Base-by-base conservation (phyloP, 164 flowering plant genomes). In the Tetrastigma voinierianum region DNA sequence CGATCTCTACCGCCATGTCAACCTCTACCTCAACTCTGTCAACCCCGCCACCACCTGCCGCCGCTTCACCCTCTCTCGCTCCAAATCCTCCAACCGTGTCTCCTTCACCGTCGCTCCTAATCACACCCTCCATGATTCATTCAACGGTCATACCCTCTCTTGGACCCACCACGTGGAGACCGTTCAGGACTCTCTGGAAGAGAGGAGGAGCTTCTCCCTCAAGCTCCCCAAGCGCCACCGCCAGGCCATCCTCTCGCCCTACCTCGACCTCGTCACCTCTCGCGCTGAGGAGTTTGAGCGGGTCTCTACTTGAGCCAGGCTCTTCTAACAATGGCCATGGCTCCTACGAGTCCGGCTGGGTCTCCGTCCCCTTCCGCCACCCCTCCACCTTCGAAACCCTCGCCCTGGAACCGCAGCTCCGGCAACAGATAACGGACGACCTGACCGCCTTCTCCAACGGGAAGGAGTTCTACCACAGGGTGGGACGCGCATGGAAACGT, bases 401-500 rank as follows among this genome's bases (percentile, higher is more conserved):
- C 2, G 93, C 90, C 0, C 78, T 88, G 2, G 90, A 86, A 21
- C 85, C 86, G 0, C 59, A 75, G 12, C 55, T n/a, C 54, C 84
- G 83, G 78, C 72, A 69, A 9, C 78, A 85, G 70, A 84, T 89
- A 52, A 83, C 81, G 88, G 80, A 74, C 0, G 97, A 89, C 74
- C 80, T 91, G 4, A 45, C 21, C 2, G 88, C 82, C 18, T 91
- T 91, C 58, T 83, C 87, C 0, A 76, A 77, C 13, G 93, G 90
- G 7, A 70, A 82, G 54, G 4, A 70, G 0, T 87, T 87, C 64
- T 90, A 91, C 64, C 77, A 79, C 79, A 86, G 75, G 23, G 84
- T 90, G 0, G 93, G 97, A 0, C 58, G 93, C 25, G 93, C 96
- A 0, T 91, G 97, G 96, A 91, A 91, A 65, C 75, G 97, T 51